These are phyloP conservation scores for Austropuccinia psidii DNA, from an alignment of 1,284 basidiomycete genomes.

Conservation along the genomic window DNA sequence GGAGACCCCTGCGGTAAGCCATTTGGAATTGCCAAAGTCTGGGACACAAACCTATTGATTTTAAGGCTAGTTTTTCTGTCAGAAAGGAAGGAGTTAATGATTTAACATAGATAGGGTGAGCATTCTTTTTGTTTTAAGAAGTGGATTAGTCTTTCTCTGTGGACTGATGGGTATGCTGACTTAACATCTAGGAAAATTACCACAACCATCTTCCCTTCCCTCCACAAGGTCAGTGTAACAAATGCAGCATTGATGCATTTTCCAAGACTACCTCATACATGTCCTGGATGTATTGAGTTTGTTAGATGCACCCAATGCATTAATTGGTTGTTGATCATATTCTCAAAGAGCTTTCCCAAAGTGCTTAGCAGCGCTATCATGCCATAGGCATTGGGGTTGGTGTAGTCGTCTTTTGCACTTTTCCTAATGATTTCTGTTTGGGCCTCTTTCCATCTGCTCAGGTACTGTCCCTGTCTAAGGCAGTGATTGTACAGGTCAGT, in stretches of 20 bases:
- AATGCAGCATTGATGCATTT: neutral
- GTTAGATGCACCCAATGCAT: neutral
- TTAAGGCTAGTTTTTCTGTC: neutral
- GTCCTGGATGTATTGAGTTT: neutral
- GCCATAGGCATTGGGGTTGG: neutral
- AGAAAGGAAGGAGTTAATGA: neutral
- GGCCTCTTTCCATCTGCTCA: neutral
- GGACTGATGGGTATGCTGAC: neutral
- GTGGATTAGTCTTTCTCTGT: neutral
- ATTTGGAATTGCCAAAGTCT: neutral
- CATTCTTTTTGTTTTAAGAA: neutral
- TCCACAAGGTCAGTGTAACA: neutral
- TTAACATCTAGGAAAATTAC: conserved; percentile 12
- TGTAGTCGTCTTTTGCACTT: neutral
- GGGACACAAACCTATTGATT: neutral
- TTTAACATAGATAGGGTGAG: neutral
- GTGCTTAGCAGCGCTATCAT: neutral
- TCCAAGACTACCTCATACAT: neutral
- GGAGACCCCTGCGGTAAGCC: conserved; percentile 1
- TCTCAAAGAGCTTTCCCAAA: conserved; percentile 12
- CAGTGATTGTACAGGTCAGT: neutral
- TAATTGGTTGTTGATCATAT: neutral
- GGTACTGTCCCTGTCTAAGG: neutral
- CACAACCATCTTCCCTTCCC: neutral
- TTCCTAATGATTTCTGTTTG: neutral